These are phyloP conservation scores for Beauveria medogensis DNA, from an alignment of 2,329 filamentous ascomycete species.

Conservation along the genomic window DNA sequence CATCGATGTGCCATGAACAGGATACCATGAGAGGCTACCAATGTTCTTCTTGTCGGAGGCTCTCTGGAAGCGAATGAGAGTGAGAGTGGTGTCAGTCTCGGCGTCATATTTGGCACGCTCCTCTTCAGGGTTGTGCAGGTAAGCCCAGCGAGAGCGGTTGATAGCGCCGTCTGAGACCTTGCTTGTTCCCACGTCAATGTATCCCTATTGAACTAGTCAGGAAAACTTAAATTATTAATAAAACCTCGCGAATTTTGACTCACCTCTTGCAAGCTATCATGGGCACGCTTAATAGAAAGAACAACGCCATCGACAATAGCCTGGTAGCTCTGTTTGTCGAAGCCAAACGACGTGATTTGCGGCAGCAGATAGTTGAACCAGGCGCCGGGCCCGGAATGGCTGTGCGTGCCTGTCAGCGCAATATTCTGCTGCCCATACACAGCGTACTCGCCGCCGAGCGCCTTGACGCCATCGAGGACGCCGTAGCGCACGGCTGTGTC, in stretches of 20 bases:
- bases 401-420: constrained; percentile 87
- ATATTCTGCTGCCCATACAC: constrained; percentile 74
- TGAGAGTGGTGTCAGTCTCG: constrained; percentile 53
- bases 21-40: constrained; percentile 82
- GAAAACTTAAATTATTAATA: no score
- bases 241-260: constrained; percentile 9
- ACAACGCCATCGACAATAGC: constrained; percentile 84
- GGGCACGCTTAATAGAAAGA: constrained; percentile 73
- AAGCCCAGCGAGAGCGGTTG: constrained; percentile 82
- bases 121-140: constrained; percentile 71
- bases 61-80: constrained; percentile 69
- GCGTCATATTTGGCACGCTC: constrained; percentile 63
- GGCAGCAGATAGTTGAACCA: constrained; percentile 94
- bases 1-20: constrained; percentile 86
- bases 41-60: constrained; percentile 67
- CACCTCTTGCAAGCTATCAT: constrained; percentile 43
- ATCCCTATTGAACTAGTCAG: constrained; percentile 37
- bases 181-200: constrained; percentile 60
- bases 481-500: constrained; percentile 84
- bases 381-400: constrained; percentile 81
- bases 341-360: constrained; percentile 82
- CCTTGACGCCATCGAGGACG: constrained; percentile 66
- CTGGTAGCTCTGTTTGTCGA: constrained; percentile 76
- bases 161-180: constrained; percentile 71
- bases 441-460: constrained; percentile 62